Base-by-base conservation (phyloP, 2,329 filamentous ascomycete genomes). In the Penicillium sp. region DNA sequence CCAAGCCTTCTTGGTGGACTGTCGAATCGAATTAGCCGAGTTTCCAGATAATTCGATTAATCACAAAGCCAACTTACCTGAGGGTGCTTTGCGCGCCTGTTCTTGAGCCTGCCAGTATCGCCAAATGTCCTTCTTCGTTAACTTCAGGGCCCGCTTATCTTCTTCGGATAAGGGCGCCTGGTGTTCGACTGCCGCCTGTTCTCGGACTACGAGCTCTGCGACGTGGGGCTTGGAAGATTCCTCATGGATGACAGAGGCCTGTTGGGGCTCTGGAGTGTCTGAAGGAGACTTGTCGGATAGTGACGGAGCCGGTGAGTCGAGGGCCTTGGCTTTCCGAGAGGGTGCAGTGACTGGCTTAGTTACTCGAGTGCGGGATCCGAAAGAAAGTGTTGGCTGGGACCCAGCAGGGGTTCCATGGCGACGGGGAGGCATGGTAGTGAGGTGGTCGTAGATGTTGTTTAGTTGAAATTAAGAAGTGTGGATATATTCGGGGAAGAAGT, bases 51-150 rank as follows among this genome's bases (percentile, higher is more conserved):
- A 18, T 33, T 0, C 7, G 11, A 19, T 13, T 14, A 34, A 27
- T 35, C 11, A 30, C 4, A 41, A 22, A 10, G 27, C 31, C 22
- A 34, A 66, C 63, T 50, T 53, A 77, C 75, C 67, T 60, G 86
- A 75, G 35, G 81, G 80, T 14, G 88, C 81, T 51, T 77, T 78
- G 59, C 89, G 78, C 61, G 83, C 78, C 34, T 75, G 74, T 74
- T 95, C 89, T 57, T 92, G 82, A 10, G 70, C 70, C 57, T 75
- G 76, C 90, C 90, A 96, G 68, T 95, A 96, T 63, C 76, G 77
- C 60, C 80, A 80, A 55, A 97, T 83, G 61, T 89, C 83, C 40
- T 78, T 73, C 49, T 87, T 79, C 7, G 80, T 80, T 35, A 95
- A 72, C 57, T 81, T 79, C 55, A 81, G 76, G 1, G 89, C 90